phyloP scores from a whole-genome alignment of 768 basidiomycete genomes.

The Daedalea quercina region DNA sequence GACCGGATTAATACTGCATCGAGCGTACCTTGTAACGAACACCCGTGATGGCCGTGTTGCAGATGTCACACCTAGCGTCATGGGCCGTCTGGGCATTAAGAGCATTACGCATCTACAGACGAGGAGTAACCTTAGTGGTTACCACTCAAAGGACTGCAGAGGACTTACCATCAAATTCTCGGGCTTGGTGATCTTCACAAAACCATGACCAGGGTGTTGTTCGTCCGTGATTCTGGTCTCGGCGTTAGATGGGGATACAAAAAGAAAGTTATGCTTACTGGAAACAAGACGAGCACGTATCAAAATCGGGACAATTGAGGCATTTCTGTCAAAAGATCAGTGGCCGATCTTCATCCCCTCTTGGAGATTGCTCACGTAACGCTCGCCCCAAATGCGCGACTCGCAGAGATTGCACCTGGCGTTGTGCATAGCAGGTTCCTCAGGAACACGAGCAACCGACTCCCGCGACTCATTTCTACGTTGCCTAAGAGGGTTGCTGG shows the following conservation, averaged over 20 bases:
- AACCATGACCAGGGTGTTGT: constrained; percentile 74
- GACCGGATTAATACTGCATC: not conserved
- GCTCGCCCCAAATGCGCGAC: constrained; percentile 56
- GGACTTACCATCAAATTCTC: constrained; percentile 53
- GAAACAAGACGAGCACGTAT: constrained; percentile 69
- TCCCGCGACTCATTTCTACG: no score
- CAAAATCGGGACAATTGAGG: constrained; percentile 75
- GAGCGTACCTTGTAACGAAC: constrained; percentile 61
- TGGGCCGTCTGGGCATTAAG: constrained; percentile 29
- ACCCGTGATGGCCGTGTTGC: constrained; percentile 48
- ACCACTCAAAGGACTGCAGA: not conserved
- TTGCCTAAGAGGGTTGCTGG: not conserved
- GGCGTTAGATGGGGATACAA: not conserved
- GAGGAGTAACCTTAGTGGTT: not conserved
- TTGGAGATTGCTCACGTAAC: constrained; percentile 51
- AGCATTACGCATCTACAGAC: constrained; percentile 24
- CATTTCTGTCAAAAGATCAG: constrained; percentile 52
- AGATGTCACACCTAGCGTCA: constrained; percentile 59
- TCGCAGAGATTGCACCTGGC: constrained; percentile 78
- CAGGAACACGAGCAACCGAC: not conserved
- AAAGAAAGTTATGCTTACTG: constrained; percentile 28
- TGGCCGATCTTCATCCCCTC: no score
- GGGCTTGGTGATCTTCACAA: constrained; percentile 51
- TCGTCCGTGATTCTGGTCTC: constrained; percentile 49
- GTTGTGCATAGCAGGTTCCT: constrained; percentile 38